Evolutionary conservation across 306 rosid species (phyloP).

Genomic region (Cicer pinnatifidum): DNA sequence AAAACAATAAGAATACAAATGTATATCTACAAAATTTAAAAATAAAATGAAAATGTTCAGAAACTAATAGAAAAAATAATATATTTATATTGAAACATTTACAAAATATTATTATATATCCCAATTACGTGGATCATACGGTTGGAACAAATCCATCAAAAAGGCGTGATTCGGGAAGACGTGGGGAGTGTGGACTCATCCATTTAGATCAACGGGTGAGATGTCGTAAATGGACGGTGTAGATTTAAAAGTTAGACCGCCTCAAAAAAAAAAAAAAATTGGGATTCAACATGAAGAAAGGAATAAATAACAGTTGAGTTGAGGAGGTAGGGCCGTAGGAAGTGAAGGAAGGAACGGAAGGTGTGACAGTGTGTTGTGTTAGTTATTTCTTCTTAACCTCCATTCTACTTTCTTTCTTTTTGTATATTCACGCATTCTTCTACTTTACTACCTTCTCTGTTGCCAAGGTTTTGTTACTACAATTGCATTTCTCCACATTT

Average conservation of each 20-base stretch:
- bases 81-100: too few species aligned
- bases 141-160: neutral
- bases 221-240: conserved; percentile 32
- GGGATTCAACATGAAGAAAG: conserved; percentile 30
- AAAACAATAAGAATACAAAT: too few species aligned
- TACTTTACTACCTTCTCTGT: too few species aligned
- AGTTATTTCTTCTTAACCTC: neutral
- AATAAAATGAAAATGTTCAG: too few species aligned
- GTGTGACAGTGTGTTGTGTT: conserved; percentile 15
- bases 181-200: neutral
- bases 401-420: neutral
- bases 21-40: too few species aligned
- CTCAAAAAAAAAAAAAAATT: neutral
- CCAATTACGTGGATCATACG: neutral
- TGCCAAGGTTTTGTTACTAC: too few species aligned
- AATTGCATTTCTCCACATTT: too few species aligned
- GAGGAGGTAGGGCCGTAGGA: neutral
- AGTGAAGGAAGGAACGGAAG: neutral
- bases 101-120: too few species aligned
- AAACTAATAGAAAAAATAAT: too few species aligned
- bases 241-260: conserved; percentile 37
- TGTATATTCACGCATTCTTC: neutral
- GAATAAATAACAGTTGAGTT: conserved; percentile 2
- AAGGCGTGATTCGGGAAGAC: conserved; percentile 7
- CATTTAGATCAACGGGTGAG: conserved; percentile 33